Conservation (phyloP, 768 basidiomycete genomes). For the Cyclocybe aegerita region DNA sequence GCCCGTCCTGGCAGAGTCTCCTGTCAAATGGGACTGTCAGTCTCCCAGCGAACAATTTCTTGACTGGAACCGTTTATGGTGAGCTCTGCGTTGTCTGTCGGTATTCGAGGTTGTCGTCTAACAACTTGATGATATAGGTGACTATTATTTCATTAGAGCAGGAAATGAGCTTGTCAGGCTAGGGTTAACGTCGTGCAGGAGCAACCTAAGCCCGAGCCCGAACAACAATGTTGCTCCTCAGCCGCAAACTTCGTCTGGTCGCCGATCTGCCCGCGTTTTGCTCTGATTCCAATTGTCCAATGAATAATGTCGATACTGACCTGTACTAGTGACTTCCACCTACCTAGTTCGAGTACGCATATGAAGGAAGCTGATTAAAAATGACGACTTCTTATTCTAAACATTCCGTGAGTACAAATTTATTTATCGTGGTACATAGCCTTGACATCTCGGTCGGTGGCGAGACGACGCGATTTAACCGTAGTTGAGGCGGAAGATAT, state of each 20-base stretch:
- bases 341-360: background rate
- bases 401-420: constrained; percentile 16
- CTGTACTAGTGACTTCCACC: no score
- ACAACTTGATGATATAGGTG: constrained; percentile 37
- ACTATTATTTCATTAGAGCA: constrained; percentile 61
- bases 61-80: constrained; percentile 60
- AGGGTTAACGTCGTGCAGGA: constrained; percentile 39
- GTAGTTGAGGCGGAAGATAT: constrained; percentile 90
- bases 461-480: constrained; percentile 29
- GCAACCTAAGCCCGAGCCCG: background rate
- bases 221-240: background rate
- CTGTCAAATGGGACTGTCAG: constrained; percentile 69
- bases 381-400: constrained; percentile 13
- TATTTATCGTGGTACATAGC: constrained; percentile 3
- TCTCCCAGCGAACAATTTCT: constrained; percentile 49
- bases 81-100: constrained; percentile 9
- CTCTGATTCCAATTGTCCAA: no score
- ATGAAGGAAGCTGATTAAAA: constrained; percentile 9
- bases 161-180: constrained; percentile 51
- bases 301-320: no score
- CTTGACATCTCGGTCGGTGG: background rate
- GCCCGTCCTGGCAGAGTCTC: constrained; percentile 60
- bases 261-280: no score
- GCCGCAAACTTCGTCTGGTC: no score
- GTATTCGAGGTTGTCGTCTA: background rate